Base-by-base conservation (phyloP, 108 stramenopile species). In the Cyclotella atomus region DNA sequence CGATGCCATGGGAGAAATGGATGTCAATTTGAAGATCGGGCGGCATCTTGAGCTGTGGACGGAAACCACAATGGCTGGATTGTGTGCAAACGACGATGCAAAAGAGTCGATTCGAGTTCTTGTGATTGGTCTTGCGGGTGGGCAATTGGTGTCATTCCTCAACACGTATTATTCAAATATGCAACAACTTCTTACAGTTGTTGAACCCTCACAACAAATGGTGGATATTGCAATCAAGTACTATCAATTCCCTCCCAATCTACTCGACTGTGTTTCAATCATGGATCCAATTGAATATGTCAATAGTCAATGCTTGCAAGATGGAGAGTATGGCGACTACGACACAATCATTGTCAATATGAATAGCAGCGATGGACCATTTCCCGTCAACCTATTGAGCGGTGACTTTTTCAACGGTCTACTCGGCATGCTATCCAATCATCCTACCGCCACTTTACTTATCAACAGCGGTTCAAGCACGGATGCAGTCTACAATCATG, bases 281-380 rank as follows among this genome's bases (percentile, higher is more conserved):
- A 28, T 46, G 16, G 59, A 71, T 60, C 70, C 70, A 21, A 30
- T 33, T 6, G 70, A 71, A 15, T 71, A 71, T 36, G 46, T 71
- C 20, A 61, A 47, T 41, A 44, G 70, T 33, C 68, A 68, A 68
- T 53, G 65, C n/a, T 59, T 21, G 24, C 12, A 34, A 47, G 46
- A 30, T 33, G 34, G 32, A 59, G 59, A 9, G 9, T 9, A 41
- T 41, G 7, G 46, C 35, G 47, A 59, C 17, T 71, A 30, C 29
- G 70, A 71, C 59, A 61, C 59, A 41, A 61, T 71, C 41, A 71
- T 71, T 23, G 59, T 71, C 46, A 71, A 71, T 50, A 59, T 71
- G 9, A 60, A 59, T 59, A 71, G 70, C 45, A 61, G 25, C 20
- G 70, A 71, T 17, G 70, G 60, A 17, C 9, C 38, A 25, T 71